Evolutionary conservation across 176 grass and related monocot genomes (phyloP), one percentile per base, ranked within the genome.

Genomic region (Ananas comosus): DNA sequence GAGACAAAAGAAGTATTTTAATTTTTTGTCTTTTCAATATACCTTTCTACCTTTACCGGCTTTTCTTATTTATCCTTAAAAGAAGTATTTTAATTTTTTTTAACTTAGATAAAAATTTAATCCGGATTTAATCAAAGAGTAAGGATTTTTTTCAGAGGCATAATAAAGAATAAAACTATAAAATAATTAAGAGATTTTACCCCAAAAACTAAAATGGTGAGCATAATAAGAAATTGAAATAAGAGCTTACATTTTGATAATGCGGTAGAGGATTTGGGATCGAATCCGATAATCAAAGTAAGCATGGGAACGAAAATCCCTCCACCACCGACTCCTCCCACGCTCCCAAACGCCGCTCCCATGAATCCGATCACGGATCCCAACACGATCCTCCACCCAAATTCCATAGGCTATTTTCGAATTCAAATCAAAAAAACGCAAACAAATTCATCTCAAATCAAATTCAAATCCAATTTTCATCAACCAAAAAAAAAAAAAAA

Each of bases 221-320:
- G 5, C 1, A 65, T 11, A 65, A 65, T 11, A 49, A 22, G 2
- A 66, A 21, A 2, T n/a, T 57, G 11, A 8, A 23, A 65, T 14
- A n/a, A 49, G 4, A 24, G 11, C 64, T 51, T 78, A 91, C 84
- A 87, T 75, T 91, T 91, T 11, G 84, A 91, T 33, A 91, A 68
- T 0, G 88, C 81, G 0, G 81, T 71, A 0, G 88, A 71, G 3
- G 88, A 91, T 52, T 91, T 91, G 3, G 81, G 54, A 82, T 87
- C 88, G 2, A 91, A 91, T 3, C 88, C 81, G 12, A 87, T 22
- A 25, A 91, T 77, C 63, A 87, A 49, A 10, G 75, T 79, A n/a
- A 91, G 67, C 88, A 87, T 82, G n/a, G 88, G 84, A 28, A 87
- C 81, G 11, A 87, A 91, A 51, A 85, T 85, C 11, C 79, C 84